Percentiles rank a stretch among this genome's conserved stretches.
These are phyloP conservation scores for Tulasnella sp. DNA, from an alignment of 768 basidiomycete species.

Conservation along the genomic window DNA sequence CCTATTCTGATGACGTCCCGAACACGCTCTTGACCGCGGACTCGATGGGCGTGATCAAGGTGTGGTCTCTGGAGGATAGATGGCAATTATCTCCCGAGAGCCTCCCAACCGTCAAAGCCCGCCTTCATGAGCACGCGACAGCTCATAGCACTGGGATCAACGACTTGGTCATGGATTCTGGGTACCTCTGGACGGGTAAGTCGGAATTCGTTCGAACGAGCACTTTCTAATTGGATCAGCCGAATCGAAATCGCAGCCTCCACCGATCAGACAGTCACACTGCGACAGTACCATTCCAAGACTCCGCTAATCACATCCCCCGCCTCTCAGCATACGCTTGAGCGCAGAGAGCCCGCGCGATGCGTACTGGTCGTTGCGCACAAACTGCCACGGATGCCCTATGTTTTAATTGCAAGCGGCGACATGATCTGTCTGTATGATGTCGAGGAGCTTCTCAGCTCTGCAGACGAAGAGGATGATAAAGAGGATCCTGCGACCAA, in stretches of 20 bases:
- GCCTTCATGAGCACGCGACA: slow-evolving; percentile 43
- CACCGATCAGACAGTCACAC: slow-evolving; percentile 72
- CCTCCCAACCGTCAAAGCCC: slow-evolving; percentile 41
- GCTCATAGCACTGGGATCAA: slow-evolving; percentile 80
- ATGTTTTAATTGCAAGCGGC: slow-evolving; percentile 72
- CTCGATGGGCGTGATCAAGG: slow-evolving; percentile 81
- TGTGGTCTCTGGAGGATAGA: slow-evolving; percentile 50
- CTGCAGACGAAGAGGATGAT: slow-evolving; percentile 34
- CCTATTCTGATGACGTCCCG: slow-evolving; percentile 37
- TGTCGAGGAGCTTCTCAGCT: slow-evolving; percentile 51
- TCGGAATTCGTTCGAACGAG: background rate
- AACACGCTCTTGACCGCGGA: slow-evolving; percentile 68
- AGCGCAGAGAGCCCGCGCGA: slow-evolving; percentile 56
- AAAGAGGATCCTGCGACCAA: background rate
- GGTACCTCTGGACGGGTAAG: slow-evolving; percentile 83
- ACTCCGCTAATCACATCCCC: slow-evolving; percentile 1
- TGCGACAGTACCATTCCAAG: slow-evolving; percentile 37
- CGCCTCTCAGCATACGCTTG: slow-evolving; percentile 19
- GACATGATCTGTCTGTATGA: slow-evolving; percentile 78
- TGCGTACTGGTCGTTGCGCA: slow-evolving; percentile 58
- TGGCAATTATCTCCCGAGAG: slow-evolving; percentile 30
- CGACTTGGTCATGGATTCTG: slow-evolving; percentile 54
- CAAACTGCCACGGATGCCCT: slow-evolving; percentile 56
- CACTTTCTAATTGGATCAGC: background rate
- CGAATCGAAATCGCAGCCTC: slow-evolving; percentile 47